These are phyloP conservation scores for Citrullus mucosospermus DNA, from an alignment of 306 rosid genomes.

Conservation along the genomic window DNA sequence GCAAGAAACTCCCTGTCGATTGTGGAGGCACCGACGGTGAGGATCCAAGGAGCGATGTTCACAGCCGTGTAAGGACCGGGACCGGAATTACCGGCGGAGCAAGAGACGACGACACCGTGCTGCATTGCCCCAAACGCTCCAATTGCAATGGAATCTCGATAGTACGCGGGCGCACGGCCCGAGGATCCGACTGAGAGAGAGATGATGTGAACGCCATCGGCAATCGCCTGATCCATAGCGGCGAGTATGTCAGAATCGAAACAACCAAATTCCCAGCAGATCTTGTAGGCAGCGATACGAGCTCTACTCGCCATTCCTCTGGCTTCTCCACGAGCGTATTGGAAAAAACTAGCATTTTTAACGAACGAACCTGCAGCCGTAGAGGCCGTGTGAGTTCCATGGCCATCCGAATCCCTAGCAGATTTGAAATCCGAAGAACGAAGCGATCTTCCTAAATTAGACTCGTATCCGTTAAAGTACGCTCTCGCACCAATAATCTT, in stretches of 20 bases:
- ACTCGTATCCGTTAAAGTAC: conserved; percentile 47
- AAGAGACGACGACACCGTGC: conserved; percentile 62
- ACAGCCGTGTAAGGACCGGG: conserved; percentile 54
- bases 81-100: conserved; percentile 80
- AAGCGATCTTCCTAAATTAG: conserved; percentile 28
- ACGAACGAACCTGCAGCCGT: conserved; percentile 61
- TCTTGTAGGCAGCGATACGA: conserved; percentile 71
- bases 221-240: conserved; percentile 80
- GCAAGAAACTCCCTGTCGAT: conserved; percentile 72
- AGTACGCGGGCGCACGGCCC: conserved; percentile 40
- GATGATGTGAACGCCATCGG: conserved; percentile 63
- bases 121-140: conserved; percentile 62
- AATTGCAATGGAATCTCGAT: conserved; percentile 62
- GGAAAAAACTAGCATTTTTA: conserved; percentile 45
- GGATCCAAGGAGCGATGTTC: conserved; percentile 86
- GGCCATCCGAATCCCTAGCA: conserved; percentile 68
- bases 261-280: conserved; percentile 70
- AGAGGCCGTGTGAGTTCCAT: conserved; percentile 74
- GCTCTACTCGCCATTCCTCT: conserved; percentile 85
- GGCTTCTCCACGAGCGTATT: conserved; percentile 61
- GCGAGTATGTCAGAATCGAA: conserved; percentile 86
- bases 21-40: conserved; percentile 81
- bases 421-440: conserved; percentile 43
- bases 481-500: conserved; percentile 67
- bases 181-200: conserved; percentile 75